Base-by-base conservation (phyloP, 306 rosid species). In the Potentilla sterilis region DNA sequence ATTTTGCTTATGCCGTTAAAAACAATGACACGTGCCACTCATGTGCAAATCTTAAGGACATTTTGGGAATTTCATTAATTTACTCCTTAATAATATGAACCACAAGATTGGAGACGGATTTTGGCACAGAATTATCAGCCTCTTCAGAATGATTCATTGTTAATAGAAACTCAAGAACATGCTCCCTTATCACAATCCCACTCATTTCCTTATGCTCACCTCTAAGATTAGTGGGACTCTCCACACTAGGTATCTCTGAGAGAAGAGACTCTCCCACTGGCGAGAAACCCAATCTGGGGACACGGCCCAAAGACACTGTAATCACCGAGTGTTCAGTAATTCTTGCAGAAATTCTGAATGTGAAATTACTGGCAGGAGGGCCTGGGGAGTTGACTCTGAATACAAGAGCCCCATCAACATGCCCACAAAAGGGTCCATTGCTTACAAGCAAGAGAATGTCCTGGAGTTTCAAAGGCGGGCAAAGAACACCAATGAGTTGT, bases 71-170 rank as follows among this genome's bases (percentile, higher is more conserved):
- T n/a, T n/a, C n/a, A n/a, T n/a, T n/a, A n/a, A n/a, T n/a, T n/a
- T n/a, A n/a, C n/a, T n/a, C n/a, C n/a, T n/a, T n/a, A 76, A 95
- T 83, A 70, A 95, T 87, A 76, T 95, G 99, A 79, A 95, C 96
- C 28, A 90, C 87, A 3, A 95, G 97, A 77, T 92, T 88, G 13
- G 99, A 89, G 64, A 86, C 85, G 44, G 99, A 92, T 77, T 75
- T 88, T 7, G 99, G 97, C 75, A 95, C 97, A 4, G 96, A 96
- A 82, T 92, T 92, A 82, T 95, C 97, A 8, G 97, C 97, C 84
- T 95, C 97, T 88, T 92, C 97, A 10, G 97, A 95, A 82, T 95
- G 99, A 84, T 95, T 95, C 97, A 90, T 92, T 16, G 95, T 95
- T 90, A 92, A 80, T 48, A 95, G 84, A 76, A 95, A 95, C 66